These are phyloP conservation scores for Talaromyces ruber DNA, from an alignment of 495 filamentous ascomycete genomes.

Conservation along the genomic window DNA sequence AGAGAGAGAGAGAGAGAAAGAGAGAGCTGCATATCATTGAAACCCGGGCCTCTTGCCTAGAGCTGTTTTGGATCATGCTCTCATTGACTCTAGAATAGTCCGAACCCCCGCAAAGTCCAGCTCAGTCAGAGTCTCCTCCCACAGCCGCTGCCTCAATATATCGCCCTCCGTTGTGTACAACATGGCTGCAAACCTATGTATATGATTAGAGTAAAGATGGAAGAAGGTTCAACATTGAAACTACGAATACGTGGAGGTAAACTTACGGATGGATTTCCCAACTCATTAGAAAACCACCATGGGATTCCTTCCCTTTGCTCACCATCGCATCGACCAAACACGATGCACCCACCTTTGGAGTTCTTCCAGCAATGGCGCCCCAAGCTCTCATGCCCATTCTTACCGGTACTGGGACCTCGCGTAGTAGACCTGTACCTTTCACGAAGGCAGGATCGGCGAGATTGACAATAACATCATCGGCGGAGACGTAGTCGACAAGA, in stretches of 20 bases:
- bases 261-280: constrained; percentile 34
- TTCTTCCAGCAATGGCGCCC: constrained; percentile 18
- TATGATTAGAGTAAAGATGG: not conserved
- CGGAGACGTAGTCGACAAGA: constrained; percentile 30
- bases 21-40: no score
- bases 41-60: no score
- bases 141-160: constrained; percentile 24
- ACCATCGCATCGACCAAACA: constrained; percentile 25
- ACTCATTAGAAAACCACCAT: constrained; percentile 32
- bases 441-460: constrained; percentile 34
- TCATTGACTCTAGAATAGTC: constrained; percentile 16
- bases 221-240: not conserved
- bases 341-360: constrained; percentile 21
- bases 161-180: constrained; percentile 27
- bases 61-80: not conserved
- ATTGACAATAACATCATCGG: constrained; percentile 39
- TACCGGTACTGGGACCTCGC: constrained; percentile 15
- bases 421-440: constrained; percentile 31
- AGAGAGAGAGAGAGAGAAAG: no score
- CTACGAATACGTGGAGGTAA: not conserved
- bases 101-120: constrained; percentile 27
- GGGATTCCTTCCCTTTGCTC: constrained; percentile 33
- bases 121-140: constrained; percentile 36
- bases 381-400: constrained; percentile 13
- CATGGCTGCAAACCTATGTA: constrained; percentile 12